These are phyloP conservation scores for Amylostereum chailletii DNA, from an alignment of 1,284 basidiomycete species.

Conservation along the genomic window DNA sequence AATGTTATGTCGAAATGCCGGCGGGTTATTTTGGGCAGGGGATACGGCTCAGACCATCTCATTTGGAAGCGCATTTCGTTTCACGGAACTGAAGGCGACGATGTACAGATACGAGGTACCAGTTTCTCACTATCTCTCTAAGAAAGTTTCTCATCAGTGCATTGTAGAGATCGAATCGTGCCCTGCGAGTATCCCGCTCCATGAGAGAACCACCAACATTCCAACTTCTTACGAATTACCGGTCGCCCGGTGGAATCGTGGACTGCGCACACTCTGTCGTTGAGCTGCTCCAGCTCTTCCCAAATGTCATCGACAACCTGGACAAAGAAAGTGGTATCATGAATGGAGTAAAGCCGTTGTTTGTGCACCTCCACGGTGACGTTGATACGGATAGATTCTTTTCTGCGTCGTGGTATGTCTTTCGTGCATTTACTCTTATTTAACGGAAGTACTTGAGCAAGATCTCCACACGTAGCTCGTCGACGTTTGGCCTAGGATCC, in stretches of 20 bases:
- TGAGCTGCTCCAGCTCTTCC: not conserved
- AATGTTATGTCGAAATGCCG: constrained; percentile 42
- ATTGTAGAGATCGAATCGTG: too few species aligned
- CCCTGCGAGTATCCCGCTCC: too few species aligned
- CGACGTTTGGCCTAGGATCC: not conserved
- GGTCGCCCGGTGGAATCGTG: not conserved
- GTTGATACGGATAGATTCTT: not conserved
- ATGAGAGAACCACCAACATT: not conserved
- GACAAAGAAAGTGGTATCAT: not conserved
- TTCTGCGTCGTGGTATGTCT: too few species aligned
- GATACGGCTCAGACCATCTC: constrained; percentile 67
- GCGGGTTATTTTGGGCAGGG: constrained; percentile 61
- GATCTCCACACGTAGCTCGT: too few species aligned
- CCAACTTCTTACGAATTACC: not conserved
- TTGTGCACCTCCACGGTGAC: not conserved
- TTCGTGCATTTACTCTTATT: too few species aligned
- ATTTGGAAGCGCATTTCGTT: constrained; percentile 52
- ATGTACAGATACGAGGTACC: constrained; percentile 42
- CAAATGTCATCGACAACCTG: not conserved
- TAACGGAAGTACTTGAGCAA: too few species aligned
- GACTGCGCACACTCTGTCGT: not conserved
- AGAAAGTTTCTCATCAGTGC: too few species aligned
- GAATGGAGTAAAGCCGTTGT: not conserved
- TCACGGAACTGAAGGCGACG: constrained; percentile 52
- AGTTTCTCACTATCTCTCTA: too few species aligned